Base-by-base conservation (phyloP, 805 yeast genomes). In the Lipomyces yamadae region DNA sequence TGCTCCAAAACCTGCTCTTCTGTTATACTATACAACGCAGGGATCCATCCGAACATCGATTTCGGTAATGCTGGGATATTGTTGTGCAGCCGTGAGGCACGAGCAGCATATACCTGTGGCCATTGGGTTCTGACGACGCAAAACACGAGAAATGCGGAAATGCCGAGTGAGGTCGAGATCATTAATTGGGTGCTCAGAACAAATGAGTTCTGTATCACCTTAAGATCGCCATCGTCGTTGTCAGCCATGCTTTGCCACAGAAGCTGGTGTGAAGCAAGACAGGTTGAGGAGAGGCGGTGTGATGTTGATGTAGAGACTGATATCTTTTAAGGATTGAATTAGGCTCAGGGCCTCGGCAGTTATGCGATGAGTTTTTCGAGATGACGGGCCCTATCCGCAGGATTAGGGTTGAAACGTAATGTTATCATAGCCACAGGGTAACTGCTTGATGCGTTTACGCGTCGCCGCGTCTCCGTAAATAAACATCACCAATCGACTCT, bases 21-120 rank as follows among this genome's bases (percentile, higher is more conserved):
- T 33, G 83, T 81, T 18, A 93, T 86, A 11, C 77, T 77, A 74
- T 84, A 85, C 15, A 94, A 79, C 0, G 86, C 85, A 0, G 87
- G 84, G 6, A 93, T 81, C 98, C 98, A 94, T 2, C 93, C 92
- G 73, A 92, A 89, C 10, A 90, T 75, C 1, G 91, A 82, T 48
- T 80, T 71, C 5, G 90, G 87, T n/a, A 91, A 79, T 39, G 77
- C 74, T 2, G 95, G 96, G 10, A 90, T 82, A 37, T 81, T 83
- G 45, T 78, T 81, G 62, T 82, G 78, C 62, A 42, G 48, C 48
- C 85, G 82, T 71, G 84, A 80, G 69, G 85, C 81, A 70, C 97
- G 84, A 10, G 97, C 95, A 68, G 93, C 93, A 73, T 91, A 94
- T 18, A 94, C 82, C 73, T 87, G 88, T 34, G 97, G 96, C 81